Conservation (phyloP, 352 stramenopile species). For the Phytopythium montanum region DNA sequence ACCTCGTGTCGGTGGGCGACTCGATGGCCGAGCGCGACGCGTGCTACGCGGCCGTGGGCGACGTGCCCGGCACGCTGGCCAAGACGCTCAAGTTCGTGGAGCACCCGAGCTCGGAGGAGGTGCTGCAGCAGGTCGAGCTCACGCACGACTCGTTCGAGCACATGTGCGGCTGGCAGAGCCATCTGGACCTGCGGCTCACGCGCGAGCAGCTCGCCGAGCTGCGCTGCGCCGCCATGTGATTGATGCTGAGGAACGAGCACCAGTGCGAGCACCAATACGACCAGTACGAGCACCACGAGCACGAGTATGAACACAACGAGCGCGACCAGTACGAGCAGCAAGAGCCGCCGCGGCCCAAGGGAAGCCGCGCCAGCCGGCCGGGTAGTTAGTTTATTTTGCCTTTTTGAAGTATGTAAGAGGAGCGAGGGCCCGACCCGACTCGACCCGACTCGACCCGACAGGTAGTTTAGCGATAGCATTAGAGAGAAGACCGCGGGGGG, state of each 20-base stretch:
- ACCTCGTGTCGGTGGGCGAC: conserved; percentile 80
- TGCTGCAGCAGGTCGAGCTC: conserved; percentile 81
- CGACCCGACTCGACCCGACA: background rate
- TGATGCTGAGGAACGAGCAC: background rate
- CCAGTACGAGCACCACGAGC: background rate
- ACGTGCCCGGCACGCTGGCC: conserved; percentile 64
- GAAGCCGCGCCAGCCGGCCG: background rate
- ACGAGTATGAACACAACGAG: background rate
- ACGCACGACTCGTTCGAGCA: conserved; percentile 84
- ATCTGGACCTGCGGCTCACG: conserved; percentile 74
- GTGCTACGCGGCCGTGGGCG: conserved; percentile 64
- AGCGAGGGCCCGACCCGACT: background rate
- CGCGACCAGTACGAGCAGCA: too few species aligned
- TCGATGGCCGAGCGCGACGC: conserved; percentile 86
- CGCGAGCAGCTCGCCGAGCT: conserved; percentile 72
- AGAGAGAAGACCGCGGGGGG: background rate
- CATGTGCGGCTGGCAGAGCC: conserved; percentile 75
- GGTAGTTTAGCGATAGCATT: conserved; percentile 6
- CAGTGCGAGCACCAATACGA: too few species aligned
- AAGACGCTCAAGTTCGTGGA: conserved; percentile 89
- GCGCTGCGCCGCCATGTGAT: conserved; percentile 38
- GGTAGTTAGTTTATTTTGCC: conserved; percentile 7
- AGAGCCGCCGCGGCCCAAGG: background rate
- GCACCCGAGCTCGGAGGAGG: conserved; percentile 71
- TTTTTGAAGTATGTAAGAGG: conserved; percentile 8